Evolutionary conservation across 2,329 filamentous ascomycete species (phyloP).

Genomic region (Cordyceps cateniannulata): DNA sequence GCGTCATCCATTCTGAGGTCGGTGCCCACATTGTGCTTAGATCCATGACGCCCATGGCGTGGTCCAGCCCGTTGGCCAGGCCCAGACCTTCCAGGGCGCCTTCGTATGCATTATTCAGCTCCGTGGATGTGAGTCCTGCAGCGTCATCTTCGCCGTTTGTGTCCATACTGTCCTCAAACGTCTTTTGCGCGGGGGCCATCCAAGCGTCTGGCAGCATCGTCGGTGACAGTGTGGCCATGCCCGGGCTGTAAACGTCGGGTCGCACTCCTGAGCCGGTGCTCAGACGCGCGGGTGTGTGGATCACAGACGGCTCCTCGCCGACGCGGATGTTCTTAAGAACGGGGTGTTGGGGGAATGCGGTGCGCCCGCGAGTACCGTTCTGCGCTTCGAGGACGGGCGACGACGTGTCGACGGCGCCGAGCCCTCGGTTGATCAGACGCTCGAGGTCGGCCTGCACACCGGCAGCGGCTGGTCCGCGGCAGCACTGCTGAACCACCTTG

Average conservation of each 20-base stretch:
- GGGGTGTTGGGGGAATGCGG: constrained; percentile 9
- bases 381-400: constrained; percentile 13
- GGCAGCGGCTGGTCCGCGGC: constrained; percentile 43
- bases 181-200: constrained; percentile 7
- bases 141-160: neutral
- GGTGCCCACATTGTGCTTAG: constrained; percentile 28
- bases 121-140: constrained; percentile 14
- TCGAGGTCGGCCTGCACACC: constrained; percentile 44
- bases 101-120: constrained; percentile 46
- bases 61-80: constrained; percentile 36
- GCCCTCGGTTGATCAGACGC: constrained; percentile 41
- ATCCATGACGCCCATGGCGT: constrained; percentile 34
- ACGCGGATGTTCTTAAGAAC: constrained; percentile 12
- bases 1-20: constrained; percentile 26
- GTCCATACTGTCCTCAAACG: constrained; percentile 15
- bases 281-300: constrained; percentile 6
- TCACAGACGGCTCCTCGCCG: constrained; percentile 14
- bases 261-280: constrained; percentile 12
- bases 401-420: constrained; percentile 20
- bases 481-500: constrained; percentile 44
- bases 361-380: neutral
- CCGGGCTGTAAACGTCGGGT: constrained; percentile 18
- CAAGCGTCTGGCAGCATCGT: constrained; percentile 14
- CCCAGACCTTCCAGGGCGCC: constrained; percentile 41
- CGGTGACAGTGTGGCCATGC: constrained; percentile 13